Evolutionary conservation across 805 yeast genomes (phyloP).

Genomic region (Saturnispora besseyi): DNA sequence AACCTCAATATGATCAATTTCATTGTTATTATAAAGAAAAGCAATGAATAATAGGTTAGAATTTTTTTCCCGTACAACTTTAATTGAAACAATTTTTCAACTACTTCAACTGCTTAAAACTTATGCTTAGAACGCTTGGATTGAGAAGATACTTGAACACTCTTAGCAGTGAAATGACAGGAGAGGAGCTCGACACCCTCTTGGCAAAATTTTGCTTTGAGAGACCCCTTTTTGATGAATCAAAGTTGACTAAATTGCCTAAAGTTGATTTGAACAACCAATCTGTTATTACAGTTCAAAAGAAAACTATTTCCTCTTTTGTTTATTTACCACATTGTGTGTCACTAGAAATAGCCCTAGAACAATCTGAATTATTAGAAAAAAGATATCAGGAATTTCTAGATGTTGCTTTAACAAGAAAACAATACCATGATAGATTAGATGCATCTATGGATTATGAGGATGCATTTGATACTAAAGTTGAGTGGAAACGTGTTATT

Average conservation of each 20-base stretch:
- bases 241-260: not conserved
- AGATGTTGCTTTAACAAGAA: not conserved
- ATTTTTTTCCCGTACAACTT: not conserved
- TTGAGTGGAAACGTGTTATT: not conserved
- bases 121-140: not conserved
- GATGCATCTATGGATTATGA: not conserved
- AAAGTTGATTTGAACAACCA: not conserved
- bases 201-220: not conserved
- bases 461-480: not conserved
- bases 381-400: conserved; percentile 1
- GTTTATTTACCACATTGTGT: conserved; percentile 10
- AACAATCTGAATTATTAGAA: not conserved
- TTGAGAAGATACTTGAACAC: not conserved
- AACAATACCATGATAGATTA: not conserved
- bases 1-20: not conserved
- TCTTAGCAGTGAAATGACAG: not conserved
- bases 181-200: not conserved
- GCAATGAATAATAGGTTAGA: too few species aligned
- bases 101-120: not conserved
- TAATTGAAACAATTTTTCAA: not conserved
- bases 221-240: not conserved
- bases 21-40: not conserved
- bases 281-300: not conserved
- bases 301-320: conserved; percentile 9
- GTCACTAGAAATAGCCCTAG: conserved; percentile 13